Percentiles rank a stretch among this genome's conserved stretches.
Evolutionary conservation across 805 yeast genomes (phyloP).

Genomic region (Candida andamanensis): DNA sequence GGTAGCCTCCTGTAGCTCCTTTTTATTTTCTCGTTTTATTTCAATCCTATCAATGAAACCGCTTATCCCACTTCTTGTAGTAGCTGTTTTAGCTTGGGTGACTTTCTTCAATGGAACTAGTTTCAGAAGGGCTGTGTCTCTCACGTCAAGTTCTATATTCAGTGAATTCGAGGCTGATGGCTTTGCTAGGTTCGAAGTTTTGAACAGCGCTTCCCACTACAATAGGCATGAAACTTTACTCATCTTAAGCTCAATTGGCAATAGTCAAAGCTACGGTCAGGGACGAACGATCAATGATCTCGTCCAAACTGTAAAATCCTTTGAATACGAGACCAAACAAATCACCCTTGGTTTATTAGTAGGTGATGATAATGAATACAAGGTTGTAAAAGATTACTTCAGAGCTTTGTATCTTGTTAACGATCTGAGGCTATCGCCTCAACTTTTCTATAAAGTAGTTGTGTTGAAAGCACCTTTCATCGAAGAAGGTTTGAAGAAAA

Average conservation of each 20-base stretch:
- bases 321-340: constrained; percentile 14
- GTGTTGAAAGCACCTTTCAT: constrained; percentile 31
- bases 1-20: too few relatives aligned
- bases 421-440: too few relatives aligned
- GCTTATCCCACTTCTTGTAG: too few relatives aligned
- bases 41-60: too few relatives aligned
- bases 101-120: too few relatives aligned
- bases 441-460: constrained; percentile 13
- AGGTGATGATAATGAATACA: constrained; percentile 24
- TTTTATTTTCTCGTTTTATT: too few relatives aligned
- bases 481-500: constrained; percentile 17
- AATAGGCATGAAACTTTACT: constrained; percentile 15
- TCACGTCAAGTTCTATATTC: too few relatives aligned
- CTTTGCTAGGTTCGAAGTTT: too few relatives aligned
- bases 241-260: constrained; percentile 23
- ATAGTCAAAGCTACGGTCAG: constrained; percentile 30
- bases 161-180: too few relatives aligned
- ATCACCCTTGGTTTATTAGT: constrained; percentile 22
- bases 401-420: constrained; percentile 8
- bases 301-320: constrained; percentile 20
- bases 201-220: too few relatives aligned
- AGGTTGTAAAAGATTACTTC: constrained; percentile 15
- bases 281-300: constrained; percentile 28
- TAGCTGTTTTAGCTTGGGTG: too few relatives aligned
- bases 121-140: too few relatives aligned